These are phyloP conservation scores for Fusarium nurragi DNA, from an alignment of 2,329 filamentous ascomycete genomes.

Conservation along the genomic window DNA sequence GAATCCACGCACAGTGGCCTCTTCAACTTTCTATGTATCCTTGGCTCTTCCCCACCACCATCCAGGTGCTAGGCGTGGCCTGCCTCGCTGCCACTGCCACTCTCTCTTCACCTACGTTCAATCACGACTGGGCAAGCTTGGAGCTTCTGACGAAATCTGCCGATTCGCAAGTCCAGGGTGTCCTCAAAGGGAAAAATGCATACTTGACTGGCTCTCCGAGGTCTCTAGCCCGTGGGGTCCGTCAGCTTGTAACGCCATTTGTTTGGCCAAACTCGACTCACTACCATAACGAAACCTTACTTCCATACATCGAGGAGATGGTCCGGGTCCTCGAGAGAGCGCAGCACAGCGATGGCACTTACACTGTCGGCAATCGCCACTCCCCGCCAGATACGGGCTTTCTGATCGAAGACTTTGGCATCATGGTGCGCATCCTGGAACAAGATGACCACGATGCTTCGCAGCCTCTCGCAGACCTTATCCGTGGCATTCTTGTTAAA, in stretches of 20 bases:
- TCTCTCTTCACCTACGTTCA: neutral
- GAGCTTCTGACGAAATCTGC: slow-evolving; percentile 8
- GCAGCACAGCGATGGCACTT: slow-evolving; percentile 10
- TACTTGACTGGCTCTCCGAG: slow-evolving; percentile 8
- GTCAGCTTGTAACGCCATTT: slow-evolving; percentile 13
- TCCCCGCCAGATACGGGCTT: slow-evolving; percentile 20
- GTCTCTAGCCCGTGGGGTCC: slow-evolving; percentile 7
- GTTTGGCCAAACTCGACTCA: slow-evolving; percentile 10
- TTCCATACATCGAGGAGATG: slow-evolving; percentile 15
- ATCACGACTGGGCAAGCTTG: neutral
- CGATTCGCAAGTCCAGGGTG: neutral
- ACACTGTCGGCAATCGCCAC: slow-evolving; percentile 16
- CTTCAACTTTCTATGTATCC: neutral
- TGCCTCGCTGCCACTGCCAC: neutral
- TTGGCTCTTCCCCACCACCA: neutral
- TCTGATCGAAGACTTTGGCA: slow-evolving; percentile 17
- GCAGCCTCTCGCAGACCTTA: neutral
- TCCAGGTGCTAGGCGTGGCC: neutral
- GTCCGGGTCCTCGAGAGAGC: neutral
- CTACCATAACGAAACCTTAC: slow-evolving; percentile 7
- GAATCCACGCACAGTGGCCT: neutral
- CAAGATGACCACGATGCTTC: slow-evolving; percentile 6
- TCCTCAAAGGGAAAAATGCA: neutral
- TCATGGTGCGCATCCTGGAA: slow-evolving; percentile 21
- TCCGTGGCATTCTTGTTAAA: slow-evolving; percentile 13